phyloP scores from a whole-genome alignment of 805 yeast genomes.

The Priceomyces haplophilus region DNA sequence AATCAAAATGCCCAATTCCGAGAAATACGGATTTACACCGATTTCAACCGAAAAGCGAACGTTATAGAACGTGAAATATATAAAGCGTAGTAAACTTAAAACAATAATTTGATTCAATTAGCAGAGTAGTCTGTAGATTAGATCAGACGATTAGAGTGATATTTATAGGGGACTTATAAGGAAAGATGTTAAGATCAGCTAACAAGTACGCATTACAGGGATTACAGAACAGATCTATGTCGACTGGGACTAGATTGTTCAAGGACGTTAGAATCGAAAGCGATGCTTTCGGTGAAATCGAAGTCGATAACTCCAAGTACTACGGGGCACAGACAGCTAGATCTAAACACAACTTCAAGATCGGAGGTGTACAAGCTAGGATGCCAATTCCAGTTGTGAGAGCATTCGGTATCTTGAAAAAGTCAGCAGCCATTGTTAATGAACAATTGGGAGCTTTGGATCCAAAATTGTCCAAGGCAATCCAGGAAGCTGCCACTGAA shows the following conservation, averaged over 20 bases:
- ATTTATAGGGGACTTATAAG: not conserved
- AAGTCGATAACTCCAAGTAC: constrained; percentile 81
- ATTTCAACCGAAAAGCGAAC: constrained; percentile 3
- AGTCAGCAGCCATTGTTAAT: constrained; percentile 92
- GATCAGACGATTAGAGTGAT: constrained; percentile 1
- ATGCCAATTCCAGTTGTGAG: constrained; percentile 89
- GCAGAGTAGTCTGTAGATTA: not conserved
- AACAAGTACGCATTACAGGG: constrained; percentile 12
- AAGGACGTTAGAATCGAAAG: constrained; percentile 65
- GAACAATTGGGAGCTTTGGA: constrained; percentile 75
- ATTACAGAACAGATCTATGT: constrained; percentile 23
- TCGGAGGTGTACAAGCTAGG: constrained; percentile 87
- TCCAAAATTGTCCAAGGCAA: constrained; percentile 78
- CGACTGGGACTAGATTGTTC: constrained; percentile 24
- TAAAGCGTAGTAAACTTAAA: not conserved
- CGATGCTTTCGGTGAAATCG: constrained; percentile 96
- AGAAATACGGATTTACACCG: not conserved
- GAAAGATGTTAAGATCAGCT: constrained; percentile 27
- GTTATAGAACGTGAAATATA: not conserved
- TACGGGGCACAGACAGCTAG: constrained; percentile 99
- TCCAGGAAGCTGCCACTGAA: constrained; percentile 92
- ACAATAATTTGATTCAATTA: too few species aligned
- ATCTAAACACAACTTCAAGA: constrained; percentile 89
- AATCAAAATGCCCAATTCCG: not conserved
- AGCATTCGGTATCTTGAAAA: constrained; percentile 92